Evolutionary conservation across 148 eudicot species (phyloP).

Genomic region (Chenopodium formosanum): DNA sequence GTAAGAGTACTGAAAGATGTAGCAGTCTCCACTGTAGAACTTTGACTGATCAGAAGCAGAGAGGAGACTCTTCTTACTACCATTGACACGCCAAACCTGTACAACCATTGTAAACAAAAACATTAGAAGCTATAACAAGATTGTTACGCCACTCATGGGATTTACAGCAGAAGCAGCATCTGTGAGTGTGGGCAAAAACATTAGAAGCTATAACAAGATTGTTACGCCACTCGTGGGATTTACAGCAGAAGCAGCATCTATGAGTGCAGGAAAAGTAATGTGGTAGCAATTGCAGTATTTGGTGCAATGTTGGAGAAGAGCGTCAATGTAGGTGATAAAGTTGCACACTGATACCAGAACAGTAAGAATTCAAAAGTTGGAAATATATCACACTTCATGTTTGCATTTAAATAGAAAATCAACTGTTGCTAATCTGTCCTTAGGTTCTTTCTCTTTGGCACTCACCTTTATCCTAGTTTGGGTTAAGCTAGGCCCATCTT

Average conservation of each 20-base stretch:
- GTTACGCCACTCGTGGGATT: background rate
- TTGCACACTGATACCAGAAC: background rate
- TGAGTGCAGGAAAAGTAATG: background rate
- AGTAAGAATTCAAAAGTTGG: background rate
- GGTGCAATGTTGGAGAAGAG: background rate
- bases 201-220: conserved; percentile 3
- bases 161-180: background rate
- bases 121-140: conserved; percentile 11
- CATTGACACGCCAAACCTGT: conserved; percentile 94
- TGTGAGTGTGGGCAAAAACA: background rate
- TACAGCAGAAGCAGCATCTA: background rate
- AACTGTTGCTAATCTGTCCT: too few relatives aligned
- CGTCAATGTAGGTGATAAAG: background rate
- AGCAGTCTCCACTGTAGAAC: conserved; percentile 95
- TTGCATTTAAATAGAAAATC: background rate
- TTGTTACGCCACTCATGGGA: background rate
- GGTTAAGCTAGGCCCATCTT: background rate
- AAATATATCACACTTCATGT: background rate
- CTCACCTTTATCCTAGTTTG: background rate
- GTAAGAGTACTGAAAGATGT: conserved; percentile 85
- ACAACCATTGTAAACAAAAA: conserved; percentile 21
- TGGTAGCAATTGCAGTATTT: background rate
- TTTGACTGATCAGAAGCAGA: conserved; percentile 72
- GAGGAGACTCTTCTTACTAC: conserved; percentile 65
- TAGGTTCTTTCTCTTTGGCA: background rate